Evolutionary conservation across 2,329 filamentous ascomycete genomes (phyloP).

Genomic region (Penicillium polonicum): DNA sequence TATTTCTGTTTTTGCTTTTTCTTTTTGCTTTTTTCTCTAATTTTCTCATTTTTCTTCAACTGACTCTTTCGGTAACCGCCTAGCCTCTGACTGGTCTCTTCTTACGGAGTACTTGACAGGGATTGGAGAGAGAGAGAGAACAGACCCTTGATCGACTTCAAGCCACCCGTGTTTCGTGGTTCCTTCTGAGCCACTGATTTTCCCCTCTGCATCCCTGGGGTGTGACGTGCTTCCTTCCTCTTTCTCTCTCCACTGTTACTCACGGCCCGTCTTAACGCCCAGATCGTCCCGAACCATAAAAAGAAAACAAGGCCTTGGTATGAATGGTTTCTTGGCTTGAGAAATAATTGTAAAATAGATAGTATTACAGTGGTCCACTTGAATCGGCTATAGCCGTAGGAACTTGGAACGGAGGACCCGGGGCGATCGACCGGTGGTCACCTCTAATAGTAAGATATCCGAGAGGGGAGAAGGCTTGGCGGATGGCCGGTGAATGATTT

Average conservation of each 20-base stretch:
- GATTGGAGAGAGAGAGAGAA: conserved; percentile 20
- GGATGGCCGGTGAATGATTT: conserved; percentile 2
- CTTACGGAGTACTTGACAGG: conserved; percentile 11
- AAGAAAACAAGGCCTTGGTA: neutral
- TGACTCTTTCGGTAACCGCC: conserved; percentile 21
- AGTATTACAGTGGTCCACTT: neutral
- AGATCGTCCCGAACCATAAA: conserved; percentile 15
- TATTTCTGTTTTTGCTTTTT: neutral
- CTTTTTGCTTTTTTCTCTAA: neutral
- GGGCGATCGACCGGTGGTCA: conserved; percentile 1
- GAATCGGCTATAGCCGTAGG: neutral
- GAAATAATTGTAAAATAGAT: neutral
- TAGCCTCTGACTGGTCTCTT: conserved; percentile 2
- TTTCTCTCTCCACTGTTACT: conserved; percentile 19
- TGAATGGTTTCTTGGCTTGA: neutral
- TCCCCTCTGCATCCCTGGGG: conserved; percentile 16
- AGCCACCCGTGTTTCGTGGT: conserved; percentile 30
- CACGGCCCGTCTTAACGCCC: conserved; percentile 15
- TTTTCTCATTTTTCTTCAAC: conserved; percentile 15
- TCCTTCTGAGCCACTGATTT: conserved; percentile 24
- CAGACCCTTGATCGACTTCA: conserved; percentile 29
- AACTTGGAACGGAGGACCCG: neutral
- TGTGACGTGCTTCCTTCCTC: conserved; percentile 14
- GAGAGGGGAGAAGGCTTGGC: neutral
- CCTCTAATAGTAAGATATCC: conserved; percentile 1